Evolutionary conservation across 768 basidiomycete species (phyloP), one percentile per base, ranked within the genome.

Genomic region (Tricholoma bakamatsutake): DNA sequence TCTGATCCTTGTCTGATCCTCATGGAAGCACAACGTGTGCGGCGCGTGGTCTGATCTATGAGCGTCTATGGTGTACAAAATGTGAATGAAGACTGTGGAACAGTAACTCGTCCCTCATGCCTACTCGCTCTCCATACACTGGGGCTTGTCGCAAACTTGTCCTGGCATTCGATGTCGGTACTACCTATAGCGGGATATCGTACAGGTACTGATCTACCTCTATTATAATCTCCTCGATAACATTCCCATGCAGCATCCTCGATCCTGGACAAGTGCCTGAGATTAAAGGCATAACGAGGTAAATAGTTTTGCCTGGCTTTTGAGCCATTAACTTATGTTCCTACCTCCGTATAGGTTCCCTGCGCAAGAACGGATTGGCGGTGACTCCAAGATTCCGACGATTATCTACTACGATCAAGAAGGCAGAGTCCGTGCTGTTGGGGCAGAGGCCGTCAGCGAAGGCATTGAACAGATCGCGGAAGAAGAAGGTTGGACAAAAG

Each of bases 151-250:
- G 74, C 37, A 74, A 74, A 54, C 66, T 82, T 7, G 74, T 81
- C 3, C 57, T 82, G 21, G 78, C 78, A 0, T 77, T 82, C 31
- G 81, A 82, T 53, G 63, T 82, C 2, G 81, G 81, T 7, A 82
- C 77, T 1, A 81, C 78, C 1, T 80, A 66, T 42, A 80, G 79
- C 33, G 78, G 78, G 4, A 68, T 81, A 12, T 77, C 76, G 0
- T 81, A 81, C 57, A 64, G 67, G 69, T 68, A 37, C 10, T 54
- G 34, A 21, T 21, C 15, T 28, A 9, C 12, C 18, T 6, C 7
- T 13, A 15, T 13, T 30, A 24, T 30, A 3, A n/a, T 10, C 8
- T 35, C 31, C 45, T 28, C 12, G 21, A 10, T 31, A 18, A 52
- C 9, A 4, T 15, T 34, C 43, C 1, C 31, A 3, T 49, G 12